A percentile compares a stretch with the other conserved stretches of the same genome.
Conservation (phyloP, 1,284 basidiomycete genomes). For the Marasmius tenuissimus region DNA sequence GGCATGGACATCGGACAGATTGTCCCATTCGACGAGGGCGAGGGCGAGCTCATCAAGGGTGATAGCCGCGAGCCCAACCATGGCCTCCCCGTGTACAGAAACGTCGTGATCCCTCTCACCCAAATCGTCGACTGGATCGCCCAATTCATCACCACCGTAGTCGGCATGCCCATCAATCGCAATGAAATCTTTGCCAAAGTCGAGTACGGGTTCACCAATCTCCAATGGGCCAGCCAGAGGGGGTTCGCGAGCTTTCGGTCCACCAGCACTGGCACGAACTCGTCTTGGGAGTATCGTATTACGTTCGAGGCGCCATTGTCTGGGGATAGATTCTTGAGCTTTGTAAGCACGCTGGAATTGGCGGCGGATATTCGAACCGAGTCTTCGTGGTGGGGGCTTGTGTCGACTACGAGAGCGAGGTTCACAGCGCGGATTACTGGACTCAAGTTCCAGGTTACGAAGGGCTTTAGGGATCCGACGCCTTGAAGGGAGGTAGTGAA, state of each 20-base stretch:
- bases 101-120: not conserved
- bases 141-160: not conserved
- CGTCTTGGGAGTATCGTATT: not conserved
- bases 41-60: not conserved
- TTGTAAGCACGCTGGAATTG: not conserved
- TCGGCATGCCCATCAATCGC: not conserved
- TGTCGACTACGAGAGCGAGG: not conserved
- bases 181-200: not conserved
- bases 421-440: not conserved
- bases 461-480: not conserved
- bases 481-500: too few relatives aligned
- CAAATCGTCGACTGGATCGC: not conserved
- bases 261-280: not conserved
- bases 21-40: not conserved
- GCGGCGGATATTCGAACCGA: not conserved
- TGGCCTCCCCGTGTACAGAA: not conserved
- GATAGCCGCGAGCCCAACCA: not conserved
- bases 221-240: not conserved
- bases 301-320: not conserved
- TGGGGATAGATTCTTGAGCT: not conserved
- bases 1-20: not conserved
- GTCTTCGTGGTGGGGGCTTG: not conserved
- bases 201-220: not conserved
- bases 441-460: not conserved
- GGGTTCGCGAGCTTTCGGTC: not conserved